phyloP scores from a whole-genome alignment of 2,329 filamentous ascomycete species.

The Sporothrix curviconia region DNA sequence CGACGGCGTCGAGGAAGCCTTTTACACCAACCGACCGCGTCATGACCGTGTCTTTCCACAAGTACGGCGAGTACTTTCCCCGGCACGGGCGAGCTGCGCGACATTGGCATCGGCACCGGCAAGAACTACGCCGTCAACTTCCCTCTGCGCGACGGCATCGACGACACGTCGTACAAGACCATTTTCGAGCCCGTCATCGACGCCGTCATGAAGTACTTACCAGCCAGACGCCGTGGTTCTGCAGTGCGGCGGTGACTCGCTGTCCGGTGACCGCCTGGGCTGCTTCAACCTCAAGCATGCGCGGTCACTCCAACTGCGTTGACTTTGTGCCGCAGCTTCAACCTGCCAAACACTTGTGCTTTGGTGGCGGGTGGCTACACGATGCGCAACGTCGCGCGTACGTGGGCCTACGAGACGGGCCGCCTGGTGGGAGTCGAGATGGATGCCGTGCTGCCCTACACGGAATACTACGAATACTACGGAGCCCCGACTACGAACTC shows the following conservation, averaged over 20 bases:
- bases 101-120: conserved; percentile 79
- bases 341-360: conserved; percentile 83
- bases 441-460: conserved; percentile 79
- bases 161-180: conserved; percentile 79
- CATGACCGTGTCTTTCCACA: conserved; percentile 91
- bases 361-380: conserved; percentile 94
- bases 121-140: conserved; percentile 91
- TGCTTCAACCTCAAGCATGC: conserved; percentile 98
- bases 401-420: conserved; percentile 96
- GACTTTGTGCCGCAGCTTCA: conserved; percentile 82
- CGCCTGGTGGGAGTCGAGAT: conserved; percentile 78
- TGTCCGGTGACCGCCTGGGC: conserved; percentile 88
- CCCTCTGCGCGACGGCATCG: conserved; percentile 84
- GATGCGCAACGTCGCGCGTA: conserved; percentile 90
- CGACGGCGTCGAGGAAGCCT: conserved; percentile 79
- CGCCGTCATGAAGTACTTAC: conserved; percentile 79
- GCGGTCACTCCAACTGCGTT: conserved; percentile 90
- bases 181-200: conserved; percentile 89
- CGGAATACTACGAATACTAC: conserved; percentile 97
- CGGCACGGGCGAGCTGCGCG: conserved; percentile 78
- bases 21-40: conserved; percentile 78
- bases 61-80: conserved; percentile 97
- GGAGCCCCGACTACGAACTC: conserved; percentile 81
- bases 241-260: conserved; percentile 90
- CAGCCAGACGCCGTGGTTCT: conserved; percentile 87